Percentiles rank a stretch among this genome's conserved stretches.
Conservation (phyloP, 2,329 filamentous ascomycete species). For the Calcarisporium arbuscula region DNA sequence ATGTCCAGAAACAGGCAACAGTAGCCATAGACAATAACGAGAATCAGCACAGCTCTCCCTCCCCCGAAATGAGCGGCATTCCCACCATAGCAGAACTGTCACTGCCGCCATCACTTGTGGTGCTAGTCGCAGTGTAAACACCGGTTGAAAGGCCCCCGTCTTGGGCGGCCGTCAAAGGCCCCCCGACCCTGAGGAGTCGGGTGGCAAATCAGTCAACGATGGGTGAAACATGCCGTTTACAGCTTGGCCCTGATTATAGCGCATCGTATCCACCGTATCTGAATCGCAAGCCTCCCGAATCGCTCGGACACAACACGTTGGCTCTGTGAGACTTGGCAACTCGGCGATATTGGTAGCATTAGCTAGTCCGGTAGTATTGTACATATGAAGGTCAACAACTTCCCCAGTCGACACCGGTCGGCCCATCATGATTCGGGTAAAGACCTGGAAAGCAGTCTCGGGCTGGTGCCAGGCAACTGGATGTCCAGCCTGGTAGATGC, state of each 20-base stretch:
- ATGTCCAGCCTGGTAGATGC: constrained; percentile 62
- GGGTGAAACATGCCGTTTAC: constrained; percentile 53
- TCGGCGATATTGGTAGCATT: constrained; percentile 52
- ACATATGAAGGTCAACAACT: constrained; percentile 42
- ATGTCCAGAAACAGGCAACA: too few species aligned
- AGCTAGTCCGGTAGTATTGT: constrained; percentile 49
- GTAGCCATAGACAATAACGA: too few species aligned
- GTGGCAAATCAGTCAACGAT: constrained; percentile 34
- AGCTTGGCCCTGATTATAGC: constrained; percentile 47
- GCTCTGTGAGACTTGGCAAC: constrained; percentile 37
- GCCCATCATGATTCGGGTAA: constrained; percentile 52
- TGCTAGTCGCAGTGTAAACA: constrained; percentile 28
- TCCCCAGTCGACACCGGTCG: constrained; percentile 51
- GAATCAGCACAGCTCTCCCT: too few species aligned
- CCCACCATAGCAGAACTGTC: background rate
- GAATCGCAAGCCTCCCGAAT: constrained; percentile 44
- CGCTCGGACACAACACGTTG: constrained; percentile 56
- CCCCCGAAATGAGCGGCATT: background rate
- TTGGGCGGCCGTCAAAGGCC: too few species aligned
- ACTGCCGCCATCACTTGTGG: too few species aligned
- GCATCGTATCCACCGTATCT: constrained; percentile 39
- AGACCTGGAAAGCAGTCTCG: constrained; percentile 51
- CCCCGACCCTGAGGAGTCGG: too few species aligned
- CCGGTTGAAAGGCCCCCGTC: too few species aligned
- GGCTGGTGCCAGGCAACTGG: constrained; percentile 57